A percentile compares a stretch with the other conserved stretches of the same genome.
These are phyloP conservation scores for Solanum appendiculatum DNA, from an alignment of 257 asterid genomes.

Conservation along the genomic window DNA sequence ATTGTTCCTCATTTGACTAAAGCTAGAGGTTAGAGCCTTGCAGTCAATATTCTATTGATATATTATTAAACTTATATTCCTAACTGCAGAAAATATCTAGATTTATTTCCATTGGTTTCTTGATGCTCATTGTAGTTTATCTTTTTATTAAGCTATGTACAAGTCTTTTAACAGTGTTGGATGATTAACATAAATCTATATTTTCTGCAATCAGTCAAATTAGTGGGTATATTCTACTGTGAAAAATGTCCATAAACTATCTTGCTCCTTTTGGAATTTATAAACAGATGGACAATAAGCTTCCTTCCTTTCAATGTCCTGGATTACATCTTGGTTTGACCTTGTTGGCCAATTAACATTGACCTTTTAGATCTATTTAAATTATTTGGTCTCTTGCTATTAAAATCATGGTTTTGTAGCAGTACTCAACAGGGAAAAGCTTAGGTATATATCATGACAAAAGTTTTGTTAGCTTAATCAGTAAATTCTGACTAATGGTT, in stretches of 20 bases:
- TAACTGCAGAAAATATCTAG: not conserved
- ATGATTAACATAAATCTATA: not conserved
- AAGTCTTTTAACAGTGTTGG: not conserved
- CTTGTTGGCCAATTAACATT: not conserved
- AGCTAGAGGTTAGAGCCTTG: not conserved
- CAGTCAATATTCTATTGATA: not conserved
- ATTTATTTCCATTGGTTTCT: not conserved
- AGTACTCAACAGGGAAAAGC: not conserved
- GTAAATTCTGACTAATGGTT: not conserved
- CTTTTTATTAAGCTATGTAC: not conserved
- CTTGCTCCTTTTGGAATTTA: not conserved
- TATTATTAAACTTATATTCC: not conserved
- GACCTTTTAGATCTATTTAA: not conserved
- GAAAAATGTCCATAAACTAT: not conserved
- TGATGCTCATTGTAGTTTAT: not conserved
- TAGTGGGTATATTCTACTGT: not conserved
- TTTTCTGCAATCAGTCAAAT: not conserved
- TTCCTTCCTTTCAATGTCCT: not conserved
- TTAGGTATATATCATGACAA: not conserved
- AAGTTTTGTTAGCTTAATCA: not conserved
- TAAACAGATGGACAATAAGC: not conserved
- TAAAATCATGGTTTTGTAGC: not conserved
- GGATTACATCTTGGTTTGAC: not conserved
- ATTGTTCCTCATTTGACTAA: not conserved
- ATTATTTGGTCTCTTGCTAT: not conserved